These are phyloP conservation scores for Gracilaria vermiculophylla DNA, from an alignment of 23 red algal genomes.

Conservation along the genomic window DNA sequence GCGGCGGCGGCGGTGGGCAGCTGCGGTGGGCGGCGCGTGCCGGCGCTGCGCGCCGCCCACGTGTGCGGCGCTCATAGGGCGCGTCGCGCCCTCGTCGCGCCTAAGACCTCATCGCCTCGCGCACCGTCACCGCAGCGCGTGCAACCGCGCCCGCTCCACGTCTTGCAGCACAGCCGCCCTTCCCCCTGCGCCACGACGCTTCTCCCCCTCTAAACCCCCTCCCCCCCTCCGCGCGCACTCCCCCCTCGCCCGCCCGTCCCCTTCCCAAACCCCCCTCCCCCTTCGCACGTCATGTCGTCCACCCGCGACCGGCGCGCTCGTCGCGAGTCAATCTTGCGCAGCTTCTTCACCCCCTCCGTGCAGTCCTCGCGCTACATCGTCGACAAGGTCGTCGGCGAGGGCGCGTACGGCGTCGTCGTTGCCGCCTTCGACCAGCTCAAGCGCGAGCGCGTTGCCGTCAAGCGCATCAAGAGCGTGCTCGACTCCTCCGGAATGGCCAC, in stretches of 20 bases:
- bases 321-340: constrained; percentile 37
- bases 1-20: neutral
- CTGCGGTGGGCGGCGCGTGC: neutral
- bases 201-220: neutral
- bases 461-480: constrained; percentile 85
- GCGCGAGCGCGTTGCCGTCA: constrained; percentile 88
- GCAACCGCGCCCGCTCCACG: neutral
- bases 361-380: constrained; percentile 60
- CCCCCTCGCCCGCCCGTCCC: neutral
- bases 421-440: constrained; percentile 80
- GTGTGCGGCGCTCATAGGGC: neutral
- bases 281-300: constrained; percentile 10
- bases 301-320: constrained; percentile 60
- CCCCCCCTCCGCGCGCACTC: no score
- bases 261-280: neutral
- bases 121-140: constrained; percentile 3
- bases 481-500: constrained; percentile 82
- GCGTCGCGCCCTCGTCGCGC: neutral
- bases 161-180: neutral
- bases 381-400: constrained; percentile 81
- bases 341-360: constrained; percentile 65
- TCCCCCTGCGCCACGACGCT: neutral
- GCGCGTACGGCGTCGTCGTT: constrained; percentile 94
- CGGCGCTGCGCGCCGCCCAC: neutral
- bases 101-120: constrained; percentile 32